Evolutionary conservation across 23 red algal species (phyloP), one percentile per base, ranked within the genome.

Genomic region (Rhodosorus marinus): DNA sequence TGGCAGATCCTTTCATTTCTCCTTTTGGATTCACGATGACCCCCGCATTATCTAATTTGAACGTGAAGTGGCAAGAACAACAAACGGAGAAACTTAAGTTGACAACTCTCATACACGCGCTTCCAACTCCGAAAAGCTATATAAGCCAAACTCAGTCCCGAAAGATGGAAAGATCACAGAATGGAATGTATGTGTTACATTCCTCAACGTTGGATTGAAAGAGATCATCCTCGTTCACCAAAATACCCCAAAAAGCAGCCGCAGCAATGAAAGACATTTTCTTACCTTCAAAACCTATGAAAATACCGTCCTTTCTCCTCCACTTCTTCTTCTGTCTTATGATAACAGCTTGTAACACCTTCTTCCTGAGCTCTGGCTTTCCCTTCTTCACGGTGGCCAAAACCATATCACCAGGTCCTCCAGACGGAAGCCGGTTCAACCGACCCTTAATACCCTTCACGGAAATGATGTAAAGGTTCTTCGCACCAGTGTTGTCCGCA

Each of bases 391-490:
- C 88, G 27, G 88, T 95, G 2, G 78, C 88, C 33, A 95, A 59
- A 30, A 83, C 88, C 76, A 95, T 95, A 28, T 95, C 88, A 6
- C 88, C 88, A n/a, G 85, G 73, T 25, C 64, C 66, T 1, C 78
- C 88, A 31, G 88, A 62, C 23, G 88, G 88, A 38, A 95, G 71
- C n/a, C 77, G 77, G 62, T 95, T 95, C 52, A 95, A 62, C 5
- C 62, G 69, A 28, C 78, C 75, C 19, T 76, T 82, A 26, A 95
- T 64, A 53, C 80, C 80, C 29, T 76, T 67, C 41, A 95, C 88
- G 14, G 88, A 74, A 59, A 95, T 95, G 63, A 95, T 72, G 71
- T 95, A 83, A 21, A 95, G 41, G 72, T 95, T 95, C 70, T 95
- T 94, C 6, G 88, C 88, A 29, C 88, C 88, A 2, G 88, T 83